phyloP scores from a whole-genome alignment of 163 green algal genomes.

The Chloromonas sp. region DNA sequence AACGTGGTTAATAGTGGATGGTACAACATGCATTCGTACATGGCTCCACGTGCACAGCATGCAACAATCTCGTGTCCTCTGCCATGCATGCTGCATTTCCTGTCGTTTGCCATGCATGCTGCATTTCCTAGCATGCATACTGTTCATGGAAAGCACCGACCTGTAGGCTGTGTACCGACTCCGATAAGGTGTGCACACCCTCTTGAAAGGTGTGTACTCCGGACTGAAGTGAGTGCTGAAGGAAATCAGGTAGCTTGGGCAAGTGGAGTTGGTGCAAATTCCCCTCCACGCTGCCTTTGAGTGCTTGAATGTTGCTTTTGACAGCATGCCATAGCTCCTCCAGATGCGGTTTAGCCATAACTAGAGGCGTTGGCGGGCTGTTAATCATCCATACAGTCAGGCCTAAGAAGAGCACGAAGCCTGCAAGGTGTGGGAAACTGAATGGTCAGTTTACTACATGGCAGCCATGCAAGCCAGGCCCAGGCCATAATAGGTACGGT shows the following conservation, averaged over 20 bases:
- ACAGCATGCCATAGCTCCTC: conserved; percentile 38
- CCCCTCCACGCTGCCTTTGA: conserved; percentile 10
- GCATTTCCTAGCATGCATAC: too few relatives aligned
- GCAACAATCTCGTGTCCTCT: too few relatives aligned
- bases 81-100: too few relatives aligned
- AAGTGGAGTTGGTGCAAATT: conserved; percentile 15
- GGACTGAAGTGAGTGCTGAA: conserved; percentile 12
- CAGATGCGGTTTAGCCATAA: conserved; percentile 41
- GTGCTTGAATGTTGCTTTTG: conserved; percentile 21
- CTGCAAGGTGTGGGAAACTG: conserved; percentile 25
- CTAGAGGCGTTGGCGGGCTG: conserved; percentile 41
- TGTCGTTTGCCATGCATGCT: too few relatives aligned
- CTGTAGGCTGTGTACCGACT: conserved; percentile 36
- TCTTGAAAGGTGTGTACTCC: conserved; percentile 16
- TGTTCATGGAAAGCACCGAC: background rate
- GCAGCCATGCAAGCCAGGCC: too few relatives aligned
- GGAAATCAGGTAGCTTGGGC: background rate
- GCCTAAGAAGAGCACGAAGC: conserved; percentile 75
- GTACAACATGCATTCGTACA: too few relatives aligned
- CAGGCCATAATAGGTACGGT: too few relatives aligned
- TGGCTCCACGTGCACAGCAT: too few relatives aligned
- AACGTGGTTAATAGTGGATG: too few relatives aligned
- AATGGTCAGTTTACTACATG: too few relatives aligned
- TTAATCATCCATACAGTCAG: conserved; percentile 51
- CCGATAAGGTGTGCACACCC: conserved; percentile 15